phyloP scores from a whole-genome alignment of 208 protist genomes.

The Wallacemonas sp. region DNA sequence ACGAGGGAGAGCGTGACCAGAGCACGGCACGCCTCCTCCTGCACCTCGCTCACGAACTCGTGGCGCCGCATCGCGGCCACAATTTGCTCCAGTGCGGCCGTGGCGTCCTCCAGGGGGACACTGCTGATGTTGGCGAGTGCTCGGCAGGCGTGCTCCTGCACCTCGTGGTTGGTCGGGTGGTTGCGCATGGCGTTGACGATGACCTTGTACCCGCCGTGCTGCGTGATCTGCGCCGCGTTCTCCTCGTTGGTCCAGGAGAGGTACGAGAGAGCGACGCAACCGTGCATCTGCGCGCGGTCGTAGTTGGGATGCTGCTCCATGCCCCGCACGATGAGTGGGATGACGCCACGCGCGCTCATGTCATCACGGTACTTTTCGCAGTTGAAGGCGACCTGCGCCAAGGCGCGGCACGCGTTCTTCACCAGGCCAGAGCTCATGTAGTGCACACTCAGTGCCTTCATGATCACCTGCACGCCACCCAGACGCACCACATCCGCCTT shows the following conservation, averaged over 20 bases:
- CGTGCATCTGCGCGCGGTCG: slow-evolving; percentile 90
- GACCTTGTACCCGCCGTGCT: slow-evolving; percentile 75
- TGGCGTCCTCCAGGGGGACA: slow-evolving; percentile 51
- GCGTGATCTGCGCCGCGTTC: slow-evolving; percentile 82
- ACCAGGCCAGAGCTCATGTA: slow-evolving; percentile 81
- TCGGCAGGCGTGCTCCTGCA: slow-evolving; percentile 89
- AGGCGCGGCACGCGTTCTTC: slow-evolving; percentile 88
- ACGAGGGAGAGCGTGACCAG: slow-evolving; percentile 89
- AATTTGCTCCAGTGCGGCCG: slow-evolving; percentile 76
- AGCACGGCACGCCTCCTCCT: slow-evolving; percentile 90
- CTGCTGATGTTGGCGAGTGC: slow-evolving; percentile 88
- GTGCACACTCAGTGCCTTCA: slow-evolving; percentile 79
- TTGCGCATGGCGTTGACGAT: slow-evolving; percentile 89
- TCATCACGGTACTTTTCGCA: slow-evolving; percentile 87
- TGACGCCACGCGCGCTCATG: slow-evolving; percentile 82
- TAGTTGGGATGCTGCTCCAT: slow-evolving; percentile 85
- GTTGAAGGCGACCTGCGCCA: slow-evolving; percentile 90
- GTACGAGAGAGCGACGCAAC: slow-evolving; percentile 90
- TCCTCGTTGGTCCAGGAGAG: slow-evolving; percentile 89
- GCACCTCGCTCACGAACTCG: slow-evolving; percentile 76
- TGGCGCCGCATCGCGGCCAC: slow-evolving; percentile 82
- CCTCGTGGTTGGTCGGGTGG: slow-evolving; percentile 83
- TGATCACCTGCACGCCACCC: slow-evolving; percentile 80
- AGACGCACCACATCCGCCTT: slow-evolving; percentile 87
- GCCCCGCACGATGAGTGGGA: slow-evolving; percentile 85